phyloP scores from a whole-genome alignment of 345 rosid species.

The Dovyalis caffra region DNA sequence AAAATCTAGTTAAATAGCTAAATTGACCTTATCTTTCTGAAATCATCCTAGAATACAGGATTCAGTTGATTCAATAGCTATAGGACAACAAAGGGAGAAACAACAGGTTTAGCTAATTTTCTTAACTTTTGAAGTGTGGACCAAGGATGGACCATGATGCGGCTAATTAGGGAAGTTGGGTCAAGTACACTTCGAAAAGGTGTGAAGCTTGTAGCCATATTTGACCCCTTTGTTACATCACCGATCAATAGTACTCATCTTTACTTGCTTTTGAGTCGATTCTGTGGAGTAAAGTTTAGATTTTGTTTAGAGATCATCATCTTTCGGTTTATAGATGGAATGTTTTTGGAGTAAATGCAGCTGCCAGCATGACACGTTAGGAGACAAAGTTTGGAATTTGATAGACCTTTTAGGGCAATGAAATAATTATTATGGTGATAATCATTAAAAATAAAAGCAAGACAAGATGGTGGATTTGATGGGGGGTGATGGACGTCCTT shows the following conservation, averaged over 20 bases:
- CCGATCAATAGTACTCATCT: no score
- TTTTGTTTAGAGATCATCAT: not conserved
- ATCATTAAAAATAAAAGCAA: not conserved
- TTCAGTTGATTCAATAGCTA: no score
- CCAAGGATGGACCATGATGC: not conserved
- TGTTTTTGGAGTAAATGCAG: not conserved
- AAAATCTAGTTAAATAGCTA: no score
- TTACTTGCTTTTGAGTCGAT: not conserved
- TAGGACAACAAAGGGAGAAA: no score
- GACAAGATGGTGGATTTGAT: not conserved
- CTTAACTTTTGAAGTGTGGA: not conserved
- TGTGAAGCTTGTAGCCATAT: not conserved
- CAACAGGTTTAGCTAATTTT: not conserved
- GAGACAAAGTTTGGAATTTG: not conserved
- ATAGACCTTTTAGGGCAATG: not conserved
- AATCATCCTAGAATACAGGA: no score
- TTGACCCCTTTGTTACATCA: not conserved
- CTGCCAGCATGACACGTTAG: not conserved
- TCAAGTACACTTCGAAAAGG: not conserved
- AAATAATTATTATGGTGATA: not conserved
- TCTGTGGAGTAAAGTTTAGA: not conserved
- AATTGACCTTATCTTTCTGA: no score
- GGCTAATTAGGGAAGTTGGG: not conserved
- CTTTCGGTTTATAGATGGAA: not conserved
- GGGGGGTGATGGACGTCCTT: constrained; percentile 1